Evolutionary conservation across 2,329 filamentous ascomycete genomes (phyloP), one percentile per base, ranked within the genome.

Genomic region (Ophiostoma sp.): DNA sequence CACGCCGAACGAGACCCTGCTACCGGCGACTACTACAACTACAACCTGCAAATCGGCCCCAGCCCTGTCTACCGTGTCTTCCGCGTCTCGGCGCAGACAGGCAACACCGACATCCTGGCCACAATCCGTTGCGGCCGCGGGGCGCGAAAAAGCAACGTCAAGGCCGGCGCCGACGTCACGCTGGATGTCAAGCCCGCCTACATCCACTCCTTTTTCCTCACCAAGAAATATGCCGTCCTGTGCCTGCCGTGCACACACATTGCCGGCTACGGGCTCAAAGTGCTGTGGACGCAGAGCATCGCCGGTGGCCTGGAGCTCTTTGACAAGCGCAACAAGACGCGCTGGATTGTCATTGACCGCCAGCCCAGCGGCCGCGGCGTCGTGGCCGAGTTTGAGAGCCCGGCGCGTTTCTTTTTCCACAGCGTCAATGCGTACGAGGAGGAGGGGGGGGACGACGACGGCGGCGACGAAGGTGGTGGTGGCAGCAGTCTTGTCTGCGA

Each of bases 181-280:
- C 31, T n/a, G 31, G 44, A 39, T 2, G 54, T 67, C 3, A 79
- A 80, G 1, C 80, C 90, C 0, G 89, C 91, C 0, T 96, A 95
- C 75, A 86, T 96, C n/a, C 93, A 96, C 79, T 94, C 91, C 10
- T 84, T 94, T 75, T 92, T 93, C 75, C 79, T 96, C 35, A 90
- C 91, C 0, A 80, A 86, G 20, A 86, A 88, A 74, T 90, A 89
- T 75, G 86, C 94, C 1, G 80, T 95, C 0, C 80, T 96, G 4
- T 93, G 90, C 76, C 80, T 95, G 0, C 93, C 90, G 75, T 87
- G 87, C 20, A 84, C 89, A 0, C 87, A 89, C 73, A 83, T 88
- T 57, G 83, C 80, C 1, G 81, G 80, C 74, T 80, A 79, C 11
- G 92, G 91, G 0, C 71, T 89, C 1, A 84, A 83, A 17, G 82